Conservation (phyloP, 225 moss, liverwort and hornwort species). For the Physcomitrium patens region DNA sequence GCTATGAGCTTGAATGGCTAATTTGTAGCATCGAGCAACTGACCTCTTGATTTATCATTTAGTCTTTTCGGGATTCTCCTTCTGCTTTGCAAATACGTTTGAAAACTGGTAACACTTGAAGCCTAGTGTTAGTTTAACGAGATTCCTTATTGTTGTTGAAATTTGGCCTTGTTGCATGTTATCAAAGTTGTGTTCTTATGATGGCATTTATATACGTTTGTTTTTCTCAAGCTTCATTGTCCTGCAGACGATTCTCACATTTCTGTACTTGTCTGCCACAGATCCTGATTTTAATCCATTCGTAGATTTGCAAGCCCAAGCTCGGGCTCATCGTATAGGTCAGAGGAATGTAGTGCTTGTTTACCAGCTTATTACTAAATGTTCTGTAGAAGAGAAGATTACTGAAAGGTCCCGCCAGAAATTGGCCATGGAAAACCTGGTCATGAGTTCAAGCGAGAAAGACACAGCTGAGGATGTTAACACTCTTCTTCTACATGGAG, state of each 20-base stretch:
- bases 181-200: neutral
- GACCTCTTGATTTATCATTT: neutral
- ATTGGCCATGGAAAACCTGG: constrained; percentile 82
- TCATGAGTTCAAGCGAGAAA: constrained; percentile 57
- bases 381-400: constrained; percentile 89
- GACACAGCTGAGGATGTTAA: constrained; percentile 70
- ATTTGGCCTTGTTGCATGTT: neutral
- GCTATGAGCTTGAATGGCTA: neutral
- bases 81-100: neutral
- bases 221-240: constrained; percentile 5
- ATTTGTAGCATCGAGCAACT: neutral
- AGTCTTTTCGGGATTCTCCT: neutral
- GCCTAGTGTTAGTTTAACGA: constrained; percentile 1
- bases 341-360: constrained; percentile 87
- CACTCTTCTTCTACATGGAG: constrained; percentile 74
- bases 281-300: constrained; percentile 93
- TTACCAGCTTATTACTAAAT: constrained; percentile 81
- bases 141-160: neutral
- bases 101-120: constrained; percentile 14
- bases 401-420: constrained; percentile 76
- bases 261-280: constrained; percentile 46
- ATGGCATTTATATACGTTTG: constrained; percentile 1
- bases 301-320: constrained; percentile 87
- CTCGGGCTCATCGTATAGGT: constrained; percentile 87
- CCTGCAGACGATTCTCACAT: constrained; percentile 21